Percentiles rank a stretch among this genome's conserved stretches.
Conservation (phyloP, 768 basidiomycete species). For the Boletus sp. region DNA sequence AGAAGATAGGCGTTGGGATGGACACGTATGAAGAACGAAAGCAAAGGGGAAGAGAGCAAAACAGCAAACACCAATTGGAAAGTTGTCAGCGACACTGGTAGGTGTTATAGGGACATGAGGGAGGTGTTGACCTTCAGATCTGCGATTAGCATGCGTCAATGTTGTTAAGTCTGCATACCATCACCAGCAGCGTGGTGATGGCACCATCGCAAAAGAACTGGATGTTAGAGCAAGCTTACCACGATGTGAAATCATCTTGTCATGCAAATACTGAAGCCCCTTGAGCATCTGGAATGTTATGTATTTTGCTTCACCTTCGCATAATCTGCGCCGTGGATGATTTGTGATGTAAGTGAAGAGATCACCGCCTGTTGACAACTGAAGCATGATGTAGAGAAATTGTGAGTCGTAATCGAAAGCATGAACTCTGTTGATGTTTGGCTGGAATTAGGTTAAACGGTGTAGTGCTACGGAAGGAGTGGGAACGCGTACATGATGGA, state of each 20-base stretch:
- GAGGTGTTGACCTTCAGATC: constrained; percentile 56
- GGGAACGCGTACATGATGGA: constrained; percentile 59
- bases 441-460: constrained; percentile 38
- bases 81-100: background rate
- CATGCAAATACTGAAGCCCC: constrained; percentile 68
- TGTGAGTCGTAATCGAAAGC: constrained; percentile 60
- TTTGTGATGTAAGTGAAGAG: constrained; percentile 82
- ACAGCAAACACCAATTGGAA: background rate
- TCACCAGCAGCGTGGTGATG: background rate
- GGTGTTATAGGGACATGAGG: background rate
- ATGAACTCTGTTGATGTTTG: constrained; percentile 77
- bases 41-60: background rate
- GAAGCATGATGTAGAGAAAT: constrained; percentile 80
- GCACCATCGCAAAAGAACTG: background rate
- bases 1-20: background rate
- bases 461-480: background rate
- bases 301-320: constrained; percentile 81
- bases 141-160: constrained; percentile 24
- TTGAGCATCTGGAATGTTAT: constrained; percentile 78
- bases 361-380: constrained; percentile 83
- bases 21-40: background rate
- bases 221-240: constrained; percentile 40
- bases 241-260: constrained; percentile 71
- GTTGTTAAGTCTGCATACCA: background rate
- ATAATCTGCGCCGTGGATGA: constrained; percentile 52